These are phyloP conservation scores for Thielaviopsis euricoi DNA, from an alignment of 2,329 filamentous ascomycete genomes.

Conservation along the genomic window DNA sequence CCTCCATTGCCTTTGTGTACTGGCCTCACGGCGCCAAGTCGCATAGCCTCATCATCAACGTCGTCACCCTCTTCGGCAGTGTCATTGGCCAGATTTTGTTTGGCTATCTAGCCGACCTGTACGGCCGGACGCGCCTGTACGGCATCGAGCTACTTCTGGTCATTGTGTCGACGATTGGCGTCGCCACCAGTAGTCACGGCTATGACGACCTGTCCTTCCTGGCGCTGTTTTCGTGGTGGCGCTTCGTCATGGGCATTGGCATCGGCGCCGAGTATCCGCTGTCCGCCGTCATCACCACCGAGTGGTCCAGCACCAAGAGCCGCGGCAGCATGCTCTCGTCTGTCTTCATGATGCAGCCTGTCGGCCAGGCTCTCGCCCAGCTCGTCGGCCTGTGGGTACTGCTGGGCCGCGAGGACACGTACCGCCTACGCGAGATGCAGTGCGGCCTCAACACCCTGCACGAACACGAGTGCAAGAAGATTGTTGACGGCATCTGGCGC, in stretches of 20 bases:
- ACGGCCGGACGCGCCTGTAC: constrained; percentile 37
- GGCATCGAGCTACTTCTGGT: constrained; percentile 40
- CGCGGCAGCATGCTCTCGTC: constrained; percentile 50
- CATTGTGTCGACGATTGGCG: constrained; percentile 39
- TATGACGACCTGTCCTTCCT: constrained; percentile 33
- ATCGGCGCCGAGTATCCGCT: constrained; percentile 55
- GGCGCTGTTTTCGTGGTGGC: constrained; percentile 35
- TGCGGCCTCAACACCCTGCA: constrained; percentile 30
- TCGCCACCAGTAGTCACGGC: constrained; percentile 34
- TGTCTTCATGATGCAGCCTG: constrained; percentile 53
- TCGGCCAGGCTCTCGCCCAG: constrained; percentile 50
- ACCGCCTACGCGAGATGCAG: constrained; percentile 26
- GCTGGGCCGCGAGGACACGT: constrained; percentile 26
- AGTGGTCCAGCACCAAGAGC: constrained; percentile 47
- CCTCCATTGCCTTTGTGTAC: constrained; percentile 35
- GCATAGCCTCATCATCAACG: constrained; percentile 32
- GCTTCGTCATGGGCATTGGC: constrained; percentile 38
- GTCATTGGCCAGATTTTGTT: constrained; percentile 35
- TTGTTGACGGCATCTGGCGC: constrained; percentile 47
- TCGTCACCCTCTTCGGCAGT: constrained; percentile 35
- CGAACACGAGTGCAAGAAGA: constrained; percentile 27
- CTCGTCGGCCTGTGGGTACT: constrained; percentile 40
- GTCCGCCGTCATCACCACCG: constrained; percentile 49
- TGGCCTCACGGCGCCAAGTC: constrained; percentile 29
- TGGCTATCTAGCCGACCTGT: constrained; percentile 36